Conservation (phyloP, 106 monocot species). For the Alisma plantagoaquatica region DNA sequence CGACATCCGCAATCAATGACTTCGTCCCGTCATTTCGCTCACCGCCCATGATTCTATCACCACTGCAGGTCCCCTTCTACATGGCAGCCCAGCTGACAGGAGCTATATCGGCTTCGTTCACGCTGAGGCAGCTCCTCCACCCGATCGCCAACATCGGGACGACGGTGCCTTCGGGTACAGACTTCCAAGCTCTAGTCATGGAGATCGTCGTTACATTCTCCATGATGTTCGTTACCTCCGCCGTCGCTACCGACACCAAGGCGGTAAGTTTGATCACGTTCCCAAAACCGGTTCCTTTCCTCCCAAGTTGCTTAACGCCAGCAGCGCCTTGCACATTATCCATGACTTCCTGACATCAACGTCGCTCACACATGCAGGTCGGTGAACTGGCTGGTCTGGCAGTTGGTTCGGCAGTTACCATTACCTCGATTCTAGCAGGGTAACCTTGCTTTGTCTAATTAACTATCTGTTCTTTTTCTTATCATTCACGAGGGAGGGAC, state of each 20-base stretch:
- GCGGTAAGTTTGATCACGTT: constrained; percentile 38
- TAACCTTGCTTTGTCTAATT: no score
- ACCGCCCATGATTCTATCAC: no score
- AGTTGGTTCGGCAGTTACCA: constrained; percentile 57
- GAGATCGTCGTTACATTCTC: constrained; percentile 56
- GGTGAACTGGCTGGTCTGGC: constrained; percentile 66
- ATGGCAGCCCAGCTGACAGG: constrained; percentile 47
- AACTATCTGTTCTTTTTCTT: no score
- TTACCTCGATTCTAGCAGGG: constrained; percentile 66
- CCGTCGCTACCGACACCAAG: constrained; percentile 59
- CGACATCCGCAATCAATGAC: no score
- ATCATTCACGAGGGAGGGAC: no score
- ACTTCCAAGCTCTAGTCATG: constrained; percentile 26
- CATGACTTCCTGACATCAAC: no score
- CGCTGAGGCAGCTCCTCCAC: constrained; percentile 31
- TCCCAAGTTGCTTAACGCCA: no score
- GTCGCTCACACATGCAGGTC: no score
- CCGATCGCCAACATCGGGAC: constrained; percentile 29
- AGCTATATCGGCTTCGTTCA: constrained; percentile 25
- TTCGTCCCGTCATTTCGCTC: no score
- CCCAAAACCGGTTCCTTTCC: neutral
- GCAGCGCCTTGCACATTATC: no score
- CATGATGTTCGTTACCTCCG: constrained; percentile 69
- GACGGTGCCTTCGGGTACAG: constrained; percentile 32
- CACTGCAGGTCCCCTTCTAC: constrained; percentile 50